Evolutionary conservation across 371 early-diverging fungal genomes (phyloP), one percentile per base, ranked within the genome.

Genomic region (Blastocladiella emersonii): DNA sequence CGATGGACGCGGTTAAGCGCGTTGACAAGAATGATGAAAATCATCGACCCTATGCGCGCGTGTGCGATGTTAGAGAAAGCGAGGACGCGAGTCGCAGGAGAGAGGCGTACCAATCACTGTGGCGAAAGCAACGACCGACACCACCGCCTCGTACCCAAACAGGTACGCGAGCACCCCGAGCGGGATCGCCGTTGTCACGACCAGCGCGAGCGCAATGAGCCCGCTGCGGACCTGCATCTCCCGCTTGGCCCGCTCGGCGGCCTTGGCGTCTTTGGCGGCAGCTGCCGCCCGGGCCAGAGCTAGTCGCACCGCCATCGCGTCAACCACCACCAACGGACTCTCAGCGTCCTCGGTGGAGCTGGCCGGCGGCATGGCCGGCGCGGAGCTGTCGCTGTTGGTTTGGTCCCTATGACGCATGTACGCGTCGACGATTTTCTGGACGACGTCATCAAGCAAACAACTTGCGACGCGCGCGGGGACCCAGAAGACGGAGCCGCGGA

Each of bases 31-130:
- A 51, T 8, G 53, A 51, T 30, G 23, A n/a, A 8, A 12, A 23
- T 23, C 30, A 30, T 12, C 2, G 53, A 12, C 21, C 15, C 53
- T 48, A 48, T 19, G n/a, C 0, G 8, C 25, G 10, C 48, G n/a
- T n/a, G n/a, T n/a, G n/a, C 8, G 2, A n/a, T 21, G 0, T n/a
- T 8, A n/a, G 4, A n/a, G 8, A n/a, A 8, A n/a, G 5, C 3
- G 23, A 1, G 23, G 6, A 37, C 5, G 5, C 7, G 23, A 6
- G n/a, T 3, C 10, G 21, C 2, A 8, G 4, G n/a, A 48, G 23
- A n/a, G 23, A 48, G n/a, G 23, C 21, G 48, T 7, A 32, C 53
- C 53, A 30, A 19, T 10, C 1, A 51, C 32, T 10, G 30, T 10
- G 30, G 19, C 53, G 23, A 51, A 27, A 0, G 53, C 27, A 0